Evolutionary conservation across 768 basidiomycete species (phyloP), one percentile per base, ranked within the genome.

Genomic region (Tulasnella sp.): DNA sequence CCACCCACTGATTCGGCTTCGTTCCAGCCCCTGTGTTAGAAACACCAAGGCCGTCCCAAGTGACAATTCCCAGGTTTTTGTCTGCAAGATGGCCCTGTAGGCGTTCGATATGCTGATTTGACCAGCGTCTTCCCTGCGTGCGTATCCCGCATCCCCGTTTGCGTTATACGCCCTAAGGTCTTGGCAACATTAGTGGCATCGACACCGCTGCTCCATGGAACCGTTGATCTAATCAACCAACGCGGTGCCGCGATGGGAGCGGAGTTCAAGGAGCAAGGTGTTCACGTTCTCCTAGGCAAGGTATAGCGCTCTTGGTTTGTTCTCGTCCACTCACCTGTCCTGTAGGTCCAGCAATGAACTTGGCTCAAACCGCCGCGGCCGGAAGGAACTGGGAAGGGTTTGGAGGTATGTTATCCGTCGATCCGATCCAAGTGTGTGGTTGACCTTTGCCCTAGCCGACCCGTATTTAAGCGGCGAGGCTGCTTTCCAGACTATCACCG

Each of bases 221-320:
- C 60, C 72, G 77, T 35, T n/a, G 73, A 72, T 5, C 68, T 84
- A 25, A 81, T 83, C 70, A 72, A 75, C 60, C 69, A 73, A 46
- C 72, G 81, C 35, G 82, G 78, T 9, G 66, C 65, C 15, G 77
- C 78, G 12, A 74, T 84, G 65, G 82, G 81, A 1, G 65, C 71
- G 21, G 83, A 84, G 64, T 78, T 78, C 68, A 71, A 70, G 42
- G 78, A 75, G 37, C 80, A 81, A 66, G 83, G 83, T 23, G 74
- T 79, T 7, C 65, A 83, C 66, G 63, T 71, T 29, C 69, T 67
- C 9, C 51, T 61, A 6, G 61, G 50, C 50, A 55, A 14, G 57
- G 58, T 46, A 23, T 39, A 42, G n/a, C 2, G 34, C 6, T 15
- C n/a, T 11, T 41, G 37, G 34, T n/a, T 25, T 15, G 31, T n/a